phyloP scores from a whole-genome alignment of 148 eudicot species.

The Polygonum aviculare region DNA sequence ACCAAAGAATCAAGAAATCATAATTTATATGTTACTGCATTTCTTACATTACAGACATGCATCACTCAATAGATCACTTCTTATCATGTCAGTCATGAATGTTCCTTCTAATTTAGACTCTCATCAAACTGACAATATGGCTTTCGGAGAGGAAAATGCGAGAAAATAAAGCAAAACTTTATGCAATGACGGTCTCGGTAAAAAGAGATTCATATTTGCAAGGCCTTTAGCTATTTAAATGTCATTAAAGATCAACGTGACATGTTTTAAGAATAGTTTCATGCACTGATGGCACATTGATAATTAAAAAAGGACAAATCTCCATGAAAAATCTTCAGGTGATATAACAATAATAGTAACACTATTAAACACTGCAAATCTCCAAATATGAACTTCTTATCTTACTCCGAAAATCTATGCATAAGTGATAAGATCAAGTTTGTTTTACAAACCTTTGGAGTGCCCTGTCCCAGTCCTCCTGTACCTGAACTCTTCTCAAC shows the following conservation, averaged over 20 bases:
- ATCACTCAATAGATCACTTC: background rate
- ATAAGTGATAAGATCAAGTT: background rate
- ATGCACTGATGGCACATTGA: background rate
- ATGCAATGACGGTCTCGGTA: background rate
- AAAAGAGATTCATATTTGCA: background rate
- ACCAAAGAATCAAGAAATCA: background rate
- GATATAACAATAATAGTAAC: too few relatives aligned
- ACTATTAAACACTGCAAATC: background rate
- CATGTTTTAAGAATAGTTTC: background rate
- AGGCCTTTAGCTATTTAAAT: background rate
- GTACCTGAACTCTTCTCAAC: slow-evolving; percentile 30
- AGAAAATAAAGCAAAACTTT: background rate
- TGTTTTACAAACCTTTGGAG: slow-evolving; percentile 63
- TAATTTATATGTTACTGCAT: background rate
- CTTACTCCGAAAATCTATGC: background rate
- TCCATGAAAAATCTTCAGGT: background rate
- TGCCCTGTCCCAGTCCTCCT: slow-evolving; percentile 79
- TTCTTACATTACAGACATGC: background rate
- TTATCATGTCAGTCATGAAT: background rate
- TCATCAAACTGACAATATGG: background rate
- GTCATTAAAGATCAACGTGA: background rate
- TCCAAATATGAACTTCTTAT: background rate
- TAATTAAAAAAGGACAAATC: background rate
- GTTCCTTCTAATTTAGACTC: background rate
- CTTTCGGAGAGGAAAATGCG: background rate